Conservation (phyloP, 345 rosid species). For the Eucalyptus rudis region DNA sequence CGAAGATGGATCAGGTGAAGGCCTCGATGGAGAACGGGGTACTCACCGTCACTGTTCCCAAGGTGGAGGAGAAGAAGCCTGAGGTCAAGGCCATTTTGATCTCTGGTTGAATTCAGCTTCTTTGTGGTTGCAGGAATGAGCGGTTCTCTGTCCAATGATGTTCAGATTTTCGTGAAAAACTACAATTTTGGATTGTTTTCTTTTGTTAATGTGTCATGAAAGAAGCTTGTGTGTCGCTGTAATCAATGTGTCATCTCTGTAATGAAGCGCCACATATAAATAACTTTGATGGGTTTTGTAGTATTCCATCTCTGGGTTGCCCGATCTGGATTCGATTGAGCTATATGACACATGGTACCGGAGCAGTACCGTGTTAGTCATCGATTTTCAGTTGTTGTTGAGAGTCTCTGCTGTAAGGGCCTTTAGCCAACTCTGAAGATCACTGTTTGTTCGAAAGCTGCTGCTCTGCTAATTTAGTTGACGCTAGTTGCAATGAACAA, state of each 20-base stretch:
- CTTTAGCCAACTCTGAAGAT: background rate
- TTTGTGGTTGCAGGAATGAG: background rate
- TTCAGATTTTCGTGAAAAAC: background rate
- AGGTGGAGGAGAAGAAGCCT: constrained; percentile 1
- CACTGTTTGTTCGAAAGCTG: no score
- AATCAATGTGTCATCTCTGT: background rate
- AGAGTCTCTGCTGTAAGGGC: background rate
- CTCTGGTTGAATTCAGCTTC: background rate
- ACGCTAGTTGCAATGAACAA: no score
- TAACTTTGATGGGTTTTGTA: background rate
- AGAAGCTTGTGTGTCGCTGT: no score
- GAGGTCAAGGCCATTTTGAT: constrained; percentile 1
- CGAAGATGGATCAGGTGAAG: constrained; percentile 3
- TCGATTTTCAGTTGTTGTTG: no score
- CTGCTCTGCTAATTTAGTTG: no score
- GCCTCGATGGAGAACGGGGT: constrained; percentile 5
- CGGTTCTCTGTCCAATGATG: background rate
- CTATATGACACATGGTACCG: no score
- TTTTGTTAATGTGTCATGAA: no score
- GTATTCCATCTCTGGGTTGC: background rate
- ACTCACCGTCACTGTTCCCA: constrained; percentile 5
- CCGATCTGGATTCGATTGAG: background rate
- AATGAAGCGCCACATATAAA: background rate
- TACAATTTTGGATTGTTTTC: no score
- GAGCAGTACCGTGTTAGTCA: no score